These are phyloP conservation scores for Glycyrrhiza uralensis DNA, from an alignment of 306 rosid genomes.

Conservation along the genomic window DNA sequence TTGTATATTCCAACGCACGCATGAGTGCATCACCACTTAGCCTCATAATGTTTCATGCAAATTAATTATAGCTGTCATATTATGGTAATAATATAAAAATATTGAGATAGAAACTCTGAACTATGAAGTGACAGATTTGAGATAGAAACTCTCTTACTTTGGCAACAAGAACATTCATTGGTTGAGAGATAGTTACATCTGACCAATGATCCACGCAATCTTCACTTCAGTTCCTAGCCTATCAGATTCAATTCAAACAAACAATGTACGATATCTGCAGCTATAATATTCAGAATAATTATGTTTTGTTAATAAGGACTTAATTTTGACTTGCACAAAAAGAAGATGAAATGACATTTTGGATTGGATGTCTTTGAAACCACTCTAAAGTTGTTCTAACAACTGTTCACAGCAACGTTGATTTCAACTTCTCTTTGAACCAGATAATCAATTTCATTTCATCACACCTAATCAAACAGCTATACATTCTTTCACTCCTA, in stretches of 20 bases:
- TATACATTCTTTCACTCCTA: neutral
- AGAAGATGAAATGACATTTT: slow-evolving; percentile 47
- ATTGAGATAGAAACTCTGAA: neutral
- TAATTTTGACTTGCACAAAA: slow-evolving; percentile 49
- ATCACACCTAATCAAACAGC: slow-evolving; percentile 14
- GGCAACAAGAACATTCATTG: neutral
- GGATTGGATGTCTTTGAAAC: slow-evolving; percentile 61
- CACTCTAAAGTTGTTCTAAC: slow-evolving; percentile 65
- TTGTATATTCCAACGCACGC: neutral
- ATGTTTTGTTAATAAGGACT: neutral
- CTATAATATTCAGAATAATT: neutral
- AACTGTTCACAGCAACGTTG: slow-evolving; percentile 21
- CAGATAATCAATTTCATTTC: neutral
- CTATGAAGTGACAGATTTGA: neutral
- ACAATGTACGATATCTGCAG: neutral
- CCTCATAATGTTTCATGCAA: neutral
- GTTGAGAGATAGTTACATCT: slow-evolving; percentile 7
- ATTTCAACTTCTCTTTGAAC: slow-evolving; percentile 13
- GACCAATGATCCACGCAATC: no score
- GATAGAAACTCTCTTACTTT: neutral
- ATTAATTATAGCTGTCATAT: no score
- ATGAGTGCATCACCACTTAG: neutral
- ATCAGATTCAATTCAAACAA: neutral
- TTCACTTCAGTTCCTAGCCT: neutral
- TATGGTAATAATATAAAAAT: neutral